Evolutionary conservation across 176 grass and related monocot species (phyloP), one percentile per base, ranked within the genome.

Genomic region (Oryza nivara): DNA sequence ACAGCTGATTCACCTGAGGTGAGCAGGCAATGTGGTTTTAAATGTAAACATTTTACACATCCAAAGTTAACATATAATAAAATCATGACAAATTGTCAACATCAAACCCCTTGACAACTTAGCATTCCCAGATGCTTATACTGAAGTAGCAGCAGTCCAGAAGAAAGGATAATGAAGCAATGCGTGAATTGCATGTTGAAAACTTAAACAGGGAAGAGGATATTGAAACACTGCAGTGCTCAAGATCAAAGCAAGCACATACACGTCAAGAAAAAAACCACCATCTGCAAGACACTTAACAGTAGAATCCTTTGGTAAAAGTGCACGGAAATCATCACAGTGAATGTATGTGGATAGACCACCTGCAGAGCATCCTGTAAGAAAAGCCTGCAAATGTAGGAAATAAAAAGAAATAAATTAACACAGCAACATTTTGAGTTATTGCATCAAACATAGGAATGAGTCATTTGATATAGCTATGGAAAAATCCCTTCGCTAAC

Each of bases 181-280:
- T 3, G 2, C 28, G 4, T 65, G 35, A 64, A 64, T 44, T 26
- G 51, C 74, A 73, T 1, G 11, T 17, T 73, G 16, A 65, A 30
- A 40, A 73, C 14, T 45, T 1, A 32, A 10, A 46, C 16, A 28
- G 45, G 19, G 30, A n/a, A 10, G 48, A 3, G 32, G 17, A 16
- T 70, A 30, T 7, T 70, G 67, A 60, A 60, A 72, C 23, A 51
- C 26, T n/a, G 14, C 36, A 36, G 22, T 30, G 25, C 2, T 54
- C 0, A 65, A 2, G 65, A 28, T 1, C 19, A 74, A 79, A 82
- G 72, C 65, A 80, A 86, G 82, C 15, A 82, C 77, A 86, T 93
- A 94, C 92, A 76, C 78, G 49, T 91, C 87, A 80, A 96, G 91
- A n/a, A 96, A 96, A 28, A 93, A 96, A 54, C 91, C 94, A 89